phyloP scores from a whole-genome alignment of 495 filamentous ascomycete genomes.

The Talaromyces borbonicus region DNA sequence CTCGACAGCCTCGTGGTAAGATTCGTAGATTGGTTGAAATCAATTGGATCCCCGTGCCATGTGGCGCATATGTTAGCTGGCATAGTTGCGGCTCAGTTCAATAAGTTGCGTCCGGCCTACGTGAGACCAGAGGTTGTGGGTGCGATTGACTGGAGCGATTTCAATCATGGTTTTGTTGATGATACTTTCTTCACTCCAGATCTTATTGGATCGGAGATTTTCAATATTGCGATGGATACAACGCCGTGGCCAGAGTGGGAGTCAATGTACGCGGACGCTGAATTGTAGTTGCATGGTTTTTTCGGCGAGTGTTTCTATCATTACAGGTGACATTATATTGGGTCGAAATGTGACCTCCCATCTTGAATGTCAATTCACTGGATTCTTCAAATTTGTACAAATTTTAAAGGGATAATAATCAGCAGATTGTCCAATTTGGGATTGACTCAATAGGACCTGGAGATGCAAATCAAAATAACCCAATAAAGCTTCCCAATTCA shows the following conservation, averaged over 20 bases:
- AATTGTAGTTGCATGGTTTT: no score
- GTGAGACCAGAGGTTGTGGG: background rate
- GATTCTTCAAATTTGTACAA: no score
- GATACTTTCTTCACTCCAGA: background rate
- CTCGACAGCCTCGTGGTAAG: conserved; percentile 23
- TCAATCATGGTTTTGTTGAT: background rate
- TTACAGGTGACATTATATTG: no score
- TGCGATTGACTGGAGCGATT: background rate
- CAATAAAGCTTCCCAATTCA: no score
- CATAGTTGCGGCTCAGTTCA: conserved; percentile 14
- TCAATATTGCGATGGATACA: conserved; percentile 2
- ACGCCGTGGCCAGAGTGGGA: conserved; percentile 5
- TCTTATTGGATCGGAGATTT: conserved; percentile 3
- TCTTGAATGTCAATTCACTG: no score
- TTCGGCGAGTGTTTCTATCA: no score
- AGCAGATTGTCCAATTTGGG: no score
- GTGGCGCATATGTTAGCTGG: conserved; percentile 33
- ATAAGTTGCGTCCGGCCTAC: conserved; percentile 1
- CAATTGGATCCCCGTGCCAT: conserved; percentile 35
- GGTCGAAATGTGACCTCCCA: no score
- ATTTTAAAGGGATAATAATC: no score
- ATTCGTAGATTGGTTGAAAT: conserved; percentile 32
- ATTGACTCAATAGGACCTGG: no score
- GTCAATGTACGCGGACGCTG: background rate
- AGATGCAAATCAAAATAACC: no score